Base-by-base conservation (phyloP, 116 monocot species). In the Trichopus zeylanicus region DNA sequence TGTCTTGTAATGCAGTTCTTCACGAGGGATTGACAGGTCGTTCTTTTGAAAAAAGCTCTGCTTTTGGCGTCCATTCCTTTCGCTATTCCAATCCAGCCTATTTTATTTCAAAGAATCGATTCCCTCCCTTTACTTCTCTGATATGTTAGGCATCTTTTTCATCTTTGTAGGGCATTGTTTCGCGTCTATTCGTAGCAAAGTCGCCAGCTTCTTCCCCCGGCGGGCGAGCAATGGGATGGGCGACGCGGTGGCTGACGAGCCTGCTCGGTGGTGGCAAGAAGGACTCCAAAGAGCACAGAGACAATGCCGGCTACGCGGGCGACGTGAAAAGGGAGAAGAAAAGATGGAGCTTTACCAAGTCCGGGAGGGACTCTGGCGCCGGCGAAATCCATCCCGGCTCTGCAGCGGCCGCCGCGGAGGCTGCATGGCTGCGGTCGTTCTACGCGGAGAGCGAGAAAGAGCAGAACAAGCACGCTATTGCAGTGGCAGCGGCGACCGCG, bases 391-490 rank as follows among this genome's bases (percentile, higher is more conserved):
- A 32, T 32, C 29, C 21, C 46, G 31, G 30, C 31, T 23, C 26
- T 30, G 29, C 32, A 11, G 23, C 60, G n/a, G 16, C 53, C 2
- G n/a, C 29, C 15, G 18, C 39, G 29, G 15, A 4, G 15, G 55
- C 29, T 21, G 67, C 47, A 2, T 79, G 76, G 79, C 62, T 68
- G 37, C 66, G 58, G 10, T 37, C 73, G 6, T 31, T 64, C 22
- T 80, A 83, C 32, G 16, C 67, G 7, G 73, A 79, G 19, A 69
- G n/a, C 18, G 88, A 82, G 66, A 76, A 77, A 61, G 83, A 83
- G 39, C 79, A 83, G 59, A 88, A 65, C 73, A 94, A 78, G 73
- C 89, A 89, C 37, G 89, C 89, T 21, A 94, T 94, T 22, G 89
- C 89, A 0, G 89, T 89, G 3, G 93, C 93, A 0, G 93, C 85